Base-by-base conservation (phyloP, 305 asterid genomes). In the Andrographis paniculata region DNA sequence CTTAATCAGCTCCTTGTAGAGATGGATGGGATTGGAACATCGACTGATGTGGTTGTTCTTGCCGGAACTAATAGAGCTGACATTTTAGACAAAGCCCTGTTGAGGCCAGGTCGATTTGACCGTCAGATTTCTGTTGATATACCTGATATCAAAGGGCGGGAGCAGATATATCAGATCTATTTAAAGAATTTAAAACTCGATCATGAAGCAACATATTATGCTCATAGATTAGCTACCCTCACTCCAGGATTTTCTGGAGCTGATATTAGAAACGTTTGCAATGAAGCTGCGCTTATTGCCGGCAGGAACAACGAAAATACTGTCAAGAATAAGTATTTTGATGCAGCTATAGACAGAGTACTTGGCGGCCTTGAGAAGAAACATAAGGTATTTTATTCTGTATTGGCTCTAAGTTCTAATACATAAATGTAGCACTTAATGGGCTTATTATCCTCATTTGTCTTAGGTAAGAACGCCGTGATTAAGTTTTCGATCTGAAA, bases 191-290 rank as follows among this genome's bases (percentile, higher is more conserved):
- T 89, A 59, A 86, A 78, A 67, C 92, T 89, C 51, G 98, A 89
- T 53, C 73, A 75, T 4, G 77, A 76, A 48, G 94, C 96, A 1
- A 18, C 79, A 14, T 89, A 62, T 59, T 89, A 60, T 68, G 85
- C 98, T 47, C 92, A 85, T 73, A 75, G 98, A 40, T 84, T 89
- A 43, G 96, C 96, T 21, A 94, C 98, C 60, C 95, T 89, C 27
- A 86, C 98, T 56, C 98, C 98, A 55, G 98, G 98, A 55, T 86
- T 89, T 75, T 88, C 95, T 45, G 98, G 96, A 33, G 98, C 98
- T 3, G 98, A 89, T 68, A 89, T 89, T 58, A 95, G 96, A 27
- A 89, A 89, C 60, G 86, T 89, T 42, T 86, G 96, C 61, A 89
- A 89, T 67, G 98, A 89, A 72, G 96, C 95, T 63, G 98, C 98